Evolutionary conservation across 257 asterid species (phyloP), one percentile per base, ranked within the genome.

Genomic region (Linderniella brevidens): DNA sequence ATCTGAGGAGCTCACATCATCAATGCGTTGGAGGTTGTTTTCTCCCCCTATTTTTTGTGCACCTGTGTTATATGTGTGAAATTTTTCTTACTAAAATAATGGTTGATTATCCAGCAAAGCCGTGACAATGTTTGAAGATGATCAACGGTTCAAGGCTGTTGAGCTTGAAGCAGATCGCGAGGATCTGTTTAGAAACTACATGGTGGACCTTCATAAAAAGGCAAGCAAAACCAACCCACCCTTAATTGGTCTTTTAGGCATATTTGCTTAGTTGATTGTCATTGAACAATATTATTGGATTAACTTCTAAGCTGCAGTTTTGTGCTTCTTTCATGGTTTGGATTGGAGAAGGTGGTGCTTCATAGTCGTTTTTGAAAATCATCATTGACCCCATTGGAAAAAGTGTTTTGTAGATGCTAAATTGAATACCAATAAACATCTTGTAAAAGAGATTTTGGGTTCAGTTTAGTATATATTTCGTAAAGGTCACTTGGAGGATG

Each of bases 201-300:
- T 75, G 75, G 82, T 78, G 57, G 98, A 88, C 80, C 92, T 88
- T 57, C 93, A 78, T 67, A 84, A 88, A 67, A 88, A 78, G 93
- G 98, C 84, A 37, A 13, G 12, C 25, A 25, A 6, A 25, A 25
- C 32, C 32, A 25, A 25, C 32, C 3, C 32, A 2, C 32, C 32
- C 6, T 25, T 6, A 25, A 25, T 25, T 25, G 32, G 32, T 25
- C 32, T 25, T 25, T 25, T 25, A 42, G 8, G 45, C 15, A 56
- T 48, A 32, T 54, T 46, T 9, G 15, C 14, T 49, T 52, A 10
- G 46, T 36, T 9, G 53, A n/a, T n/a, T n/a, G n/a, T n/a, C n/a
- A n/a, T n/a, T n/a, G n/a, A n/a, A n/a, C n/a, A n/a, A n/a, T n/a
- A n/a, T n/a, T n/a, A n/a, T n/a, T n/a, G n/a, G n/a, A n/a, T n/a